Evolutionary conservation across 1,284 basidiomycete species (phyloP).

Genomic region (Mycena citricolor): DNA sequence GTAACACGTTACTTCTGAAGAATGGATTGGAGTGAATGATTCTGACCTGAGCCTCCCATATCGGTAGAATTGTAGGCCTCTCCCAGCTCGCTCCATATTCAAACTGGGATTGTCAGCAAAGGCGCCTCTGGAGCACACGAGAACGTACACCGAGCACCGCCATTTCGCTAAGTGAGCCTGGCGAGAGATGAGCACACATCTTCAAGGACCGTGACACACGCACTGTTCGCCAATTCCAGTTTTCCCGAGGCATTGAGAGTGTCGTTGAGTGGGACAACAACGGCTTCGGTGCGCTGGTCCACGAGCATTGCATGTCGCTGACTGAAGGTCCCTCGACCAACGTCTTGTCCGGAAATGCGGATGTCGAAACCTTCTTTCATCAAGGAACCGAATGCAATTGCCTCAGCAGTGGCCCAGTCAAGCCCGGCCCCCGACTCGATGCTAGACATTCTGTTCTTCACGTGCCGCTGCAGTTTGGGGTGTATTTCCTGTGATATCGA

Average conservation of each 20-base stretch:
- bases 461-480: constrained; percentile 74
- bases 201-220: constrained; percentile 28
- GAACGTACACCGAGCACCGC: constrained; percentile 77
- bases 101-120: constrained; percentile 66
- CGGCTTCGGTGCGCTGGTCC: constrained; percentile 78
- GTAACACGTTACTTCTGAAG: no score
- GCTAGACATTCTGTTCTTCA: constrained; percentile 73
- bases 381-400: constrained; percentile 82
- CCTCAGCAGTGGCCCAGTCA: constrained; percentile 90
- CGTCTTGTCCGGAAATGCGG: constrained; percentile 87
- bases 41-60: constrained; percentile 86
- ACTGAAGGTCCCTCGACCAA: constrained; percentile 87
- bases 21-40: no score
- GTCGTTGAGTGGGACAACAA: constrained; percentile 77
- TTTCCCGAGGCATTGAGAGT: constrained; percentile 61
- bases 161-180: constrained; percentile 84
- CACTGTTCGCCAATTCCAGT: constrained; percentile 84
- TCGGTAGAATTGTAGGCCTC: constrained; percentile 72
- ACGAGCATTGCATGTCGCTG: constrained; percentile 91
- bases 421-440: constrained; percentile 70
- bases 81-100: constrained; percentile 91
- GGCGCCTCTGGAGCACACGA: constrained; percentile 4
- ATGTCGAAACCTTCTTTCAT: constrained; percentile 79
- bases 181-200: constrained; percentile 1
- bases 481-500: constrained; percentile 64